Evolutionary conservation across 1,139 yeast genomes (phyloP).

Genomic region (Sugiyamaella japonica): DNA sequence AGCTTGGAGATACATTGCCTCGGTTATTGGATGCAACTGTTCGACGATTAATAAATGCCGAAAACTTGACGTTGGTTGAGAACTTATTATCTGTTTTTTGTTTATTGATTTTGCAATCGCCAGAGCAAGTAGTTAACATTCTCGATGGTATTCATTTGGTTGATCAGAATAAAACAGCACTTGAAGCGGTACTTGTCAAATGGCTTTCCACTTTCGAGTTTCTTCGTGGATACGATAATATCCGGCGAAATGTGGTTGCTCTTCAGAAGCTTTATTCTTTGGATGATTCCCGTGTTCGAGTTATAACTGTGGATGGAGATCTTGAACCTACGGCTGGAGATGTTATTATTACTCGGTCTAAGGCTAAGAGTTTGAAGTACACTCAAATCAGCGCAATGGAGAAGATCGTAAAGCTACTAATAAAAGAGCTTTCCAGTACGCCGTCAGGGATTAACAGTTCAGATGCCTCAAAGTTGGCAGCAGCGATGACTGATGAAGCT

Average conservation of each 20-base stretch:
- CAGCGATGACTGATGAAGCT: constrained; percentile 32
- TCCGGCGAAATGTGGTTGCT: constrained; percentile 66
- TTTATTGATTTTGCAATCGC: constrained; percentile 61
- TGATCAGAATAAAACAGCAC: constrained; percentile 41
- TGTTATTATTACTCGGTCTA: constrained; percentile 78
- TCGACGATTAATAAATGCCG: constrained; percentile 60
- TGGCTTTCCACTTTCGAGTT: constrained; percentile 86
- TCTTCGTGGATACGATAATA: constrained; percentile 74
- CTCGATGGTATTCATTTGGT: constrained; percentile 48
- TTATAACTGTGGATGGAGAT: constrained; percentile 72
- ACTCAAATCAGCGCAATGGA: constrained; percentile 67
- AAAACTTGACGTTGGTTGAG: constrained; percentile 70
- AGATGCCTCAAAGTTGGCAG: constrained; percentile 39
- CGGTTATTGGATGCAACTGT: constrained; percentile 74
- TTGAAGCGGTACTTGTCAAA: constrained; percentile 57
- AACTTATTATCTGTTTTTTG: constrained; percentile 73
- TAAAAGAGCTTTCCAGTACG: constrained; percentile 59
- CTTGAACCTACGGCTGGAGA: constrained; percentile 61
- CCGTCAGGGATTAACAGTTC: constrained; percentile 35
- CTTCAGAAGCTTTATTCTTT: constrained; percentile 62
- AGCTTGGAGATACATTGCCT: constrained; percentile 54
- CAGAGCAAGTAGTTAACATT: constrained; percentile 61
- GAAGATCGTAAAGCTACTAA: constrained; percentile 70
- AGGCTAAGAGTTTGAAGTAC: constrained; percentile 54
- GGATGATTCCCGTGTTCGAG: constrained; percentile 54